These are phyloP conservation scores for Agrocybe pediades DNA, from an alignment of 768 basidiomycete genomes.

Conservation along the genomic window DNA sequence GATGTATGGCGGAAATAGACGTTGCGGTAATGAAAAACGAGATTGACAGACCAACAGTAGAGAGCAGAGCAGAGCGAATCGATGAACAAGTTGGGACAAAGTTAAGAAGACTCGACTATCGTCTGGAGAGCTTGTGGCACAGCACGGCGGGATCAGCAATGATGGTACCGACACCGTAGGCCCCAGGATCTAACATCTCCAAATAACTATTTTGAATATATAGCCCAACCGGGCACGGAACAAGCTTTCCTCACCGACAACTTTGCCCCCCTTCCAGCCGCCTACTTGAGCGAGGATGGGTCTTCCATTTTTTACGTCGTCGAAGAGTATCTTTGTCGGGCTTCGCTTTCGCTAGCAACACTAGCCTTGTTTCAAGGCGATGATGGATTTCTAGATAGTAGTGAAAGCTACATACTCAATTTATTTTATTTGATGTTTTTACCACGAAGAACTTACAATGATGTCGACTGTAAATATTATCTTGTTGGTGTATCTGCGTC, in stretches of 20 bases:
- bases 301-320: conserved; percentile 35
- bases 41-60: too few relatives aligned
- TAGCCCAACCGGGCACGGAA: too few relatives aligned
- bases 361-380: conserved; percentile 52
- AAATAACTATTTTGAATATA: too few relatives aligned
- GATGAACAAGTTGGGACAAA: too few relatives aligned
- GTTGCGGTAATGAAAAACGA: too few relatives aligned
- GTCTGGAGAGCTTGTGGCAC: too few relatives aligned
- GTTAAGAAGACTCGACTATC: too few relatives aligned
- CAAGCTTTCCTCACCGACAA: background rate
- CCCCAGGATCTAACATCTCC: too few relatives aligned
- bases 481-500: background rate
- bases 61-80: too few relatives aligned
- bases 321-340: conserved; percentile 46
- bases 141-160: too few relatives aligned
- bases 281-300: conserved; percentile 35
- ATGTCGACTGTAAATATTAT: background rate
- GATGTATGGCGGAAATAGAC: too few relatives aligned
- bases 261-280: conserved; percentile 32
- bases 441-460: background rate
- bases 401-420: conserved; percentile 51
- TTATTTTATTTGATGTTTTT: background rate
- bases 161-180: too few relatives aligned
- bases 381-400: conserved; percentile 81
- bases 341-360: conserved; percentile 80